A percentile compares a stretch with the other conserved stretches of the same genome.
Conservation (phyloP, 148 eudicot species). For the Euryodendron excelsum region DNA sequence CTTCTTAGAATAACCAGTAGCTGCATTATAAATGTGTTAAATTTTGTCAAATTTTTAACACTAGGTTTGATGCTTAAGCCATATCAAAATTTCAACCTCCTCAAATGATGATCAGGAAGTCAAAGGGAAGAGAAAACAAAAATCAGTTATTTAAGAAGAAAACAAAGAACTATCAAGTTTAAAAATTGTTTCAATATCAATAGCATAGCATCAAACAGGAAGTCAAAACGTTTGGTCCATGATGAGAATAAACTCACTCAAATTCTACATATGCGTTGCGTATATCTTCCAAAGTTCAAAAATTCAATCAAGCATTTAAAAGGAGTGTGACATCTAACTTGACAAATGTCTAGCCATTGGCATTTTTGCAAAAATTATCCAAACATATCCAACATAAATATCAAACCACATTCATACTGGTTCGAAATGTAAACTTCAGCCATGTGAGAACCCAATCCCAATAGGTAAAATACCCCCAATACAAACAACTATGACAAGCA, state of each 20-base stretch:
- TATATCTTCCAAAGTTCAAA: background rate
- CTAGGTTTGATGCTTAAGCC: no score
- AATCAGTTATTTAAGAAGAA: no score
- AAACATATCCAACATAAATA: background rate
- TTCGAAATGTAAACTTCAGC: background rate
- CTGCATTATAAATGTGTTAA: no score
- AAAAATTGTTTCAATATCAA: background rate
- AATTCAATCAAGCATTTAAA: background rate
- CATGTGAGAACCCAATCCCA: background rate
- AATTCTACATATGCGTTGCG: background rate
- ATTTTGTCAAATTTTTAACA: no score
- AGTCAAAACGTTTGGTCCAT: background rate
- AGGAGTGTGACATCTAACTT: background rate
- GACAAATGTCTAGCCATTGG: background rate
- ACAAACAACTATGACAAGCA: no score
- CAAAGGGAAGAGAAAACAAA: no score
- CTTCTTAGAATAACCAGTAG: background rate
- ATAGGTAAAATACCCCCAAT: no score
- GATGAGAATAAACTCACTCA: background rate
- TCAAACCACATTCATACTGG: background rate
- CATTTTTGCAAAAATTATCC: background rate
- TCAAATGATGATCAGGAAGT: no score
- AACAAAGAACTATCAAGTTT: no score
- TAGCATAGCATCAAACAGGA: slow-evolving; percentile 5
- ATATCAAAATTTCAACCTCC: no score